Conservation (phyloP, 202 grass and related monocot species). For the Zoysia matrella region DNA sequence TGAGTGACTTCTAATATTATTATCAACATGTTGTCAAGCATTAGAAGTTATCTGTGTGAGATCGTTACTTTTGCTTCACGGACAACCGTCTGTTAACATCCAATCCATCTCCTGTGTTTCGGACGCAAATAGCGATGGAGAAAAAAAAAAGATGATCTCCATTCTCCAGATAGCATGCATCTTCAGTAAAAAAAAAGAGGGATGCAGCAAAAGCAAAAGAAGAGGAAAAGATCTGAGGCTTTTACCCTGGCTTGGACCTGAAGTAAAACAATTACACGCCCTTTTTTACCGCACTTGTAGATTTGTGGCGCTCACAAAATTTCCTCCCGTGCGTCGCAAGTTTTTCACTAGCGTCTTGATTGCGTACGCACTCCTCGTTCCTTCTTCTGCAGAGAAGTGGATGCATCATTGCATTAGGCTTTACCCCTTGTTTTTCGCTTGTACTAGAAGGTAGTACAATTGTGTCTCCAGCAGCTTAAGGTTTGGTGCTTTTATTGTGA, state of each 20-base stretch:
- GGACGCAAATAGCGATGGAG: neutral
- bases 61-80: too few relatives aligned
- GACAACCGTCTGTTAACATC: neutral
- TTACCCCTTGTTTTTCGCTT: neutral
- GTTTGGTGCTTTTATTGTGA: neutral
- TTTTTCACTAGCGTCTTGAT: neutral
- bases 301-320: constrained; percentile 8
- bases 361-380: neutral
- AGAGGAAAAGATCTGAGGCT: too few relatives aligned
- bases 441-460: neutral
- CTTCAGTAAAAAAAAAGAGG: neutral
- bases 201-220: neutral
- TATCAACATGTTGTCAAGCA: neutral
- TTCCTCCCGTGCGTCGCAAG: constrained; percentile 43
- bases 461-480: neutral
- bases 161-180: neutral
- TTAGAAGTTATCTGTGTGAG: neutral
- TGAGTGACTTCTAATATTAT: neutral
- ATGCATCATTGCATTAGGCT: constrained; percentile 26
- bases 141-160: neutral
- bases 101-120: neutral
- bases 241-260: constrained; percentile 13
- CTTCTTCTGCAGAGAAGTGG: neutral
- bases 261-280: constrained; percentile 24
- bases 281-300: constrained; percentile 38